Base-by-base conservation (phyloP, 148 eudicot genomes). In the Camellia lanceoleosa region DNA sequence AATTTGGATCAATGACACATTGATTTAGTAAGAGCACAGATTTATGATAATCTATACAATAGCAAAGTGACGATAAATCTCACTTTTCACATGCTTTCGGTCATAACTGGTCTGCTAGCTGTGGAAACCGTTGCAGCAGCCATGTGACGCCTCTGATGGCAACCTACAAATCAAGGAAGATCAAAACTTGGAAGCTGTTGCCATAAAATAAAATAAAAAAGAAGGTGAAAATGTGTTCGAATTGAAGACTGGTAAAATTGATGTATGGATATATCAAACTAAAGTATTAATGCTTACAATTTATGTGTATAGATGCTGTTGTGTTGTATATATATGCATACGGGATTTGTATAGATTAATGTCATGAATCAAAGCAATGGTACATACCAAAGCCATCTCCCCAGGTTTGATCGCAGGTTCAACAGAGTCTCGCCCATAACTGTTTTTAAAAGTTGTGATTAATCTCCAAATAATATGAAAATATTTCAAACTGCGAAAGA, bases 371-470 rank as follows among this genome's bases (percentile, higher is more conserved):
- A 43, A 64, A 67, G 52, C 60, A 77, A 23, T 5, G 60, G 55
- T 14, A 68, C 93, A 69, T 85, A 95, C 98, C 97, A 95, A 84
- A 76, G 93, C 93, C 60, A 88, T 74, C 78, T 95, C 98, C 75
- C 98, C 98, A 47, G 98, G 97, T 86, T 95, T 95, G 78, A 90
- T 74, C 71, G 94, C 91, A 83, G 98, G 97, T 82, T 93, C 97
- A 70, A 93, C 96, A 65, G 82, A 74, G 83, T 95, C 98, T 83
- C 98, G 89, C 30, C 91, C 98, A 84, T 92, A 95, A 73, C 98
- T 95, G 92, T 82, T 61, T 68, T 46, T 71, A 62, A 73, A 83
- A 82, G 42, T 54, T 78, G 51, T 65, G 15, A 71, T 75, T 23
- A 77, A 52, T 69, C 20, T 5, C 18, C 5, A 18, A 67, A 52